phyloP scores from a whole-genome alignment of 306 rosid species.

The Vigna unguiculata region DNA sequence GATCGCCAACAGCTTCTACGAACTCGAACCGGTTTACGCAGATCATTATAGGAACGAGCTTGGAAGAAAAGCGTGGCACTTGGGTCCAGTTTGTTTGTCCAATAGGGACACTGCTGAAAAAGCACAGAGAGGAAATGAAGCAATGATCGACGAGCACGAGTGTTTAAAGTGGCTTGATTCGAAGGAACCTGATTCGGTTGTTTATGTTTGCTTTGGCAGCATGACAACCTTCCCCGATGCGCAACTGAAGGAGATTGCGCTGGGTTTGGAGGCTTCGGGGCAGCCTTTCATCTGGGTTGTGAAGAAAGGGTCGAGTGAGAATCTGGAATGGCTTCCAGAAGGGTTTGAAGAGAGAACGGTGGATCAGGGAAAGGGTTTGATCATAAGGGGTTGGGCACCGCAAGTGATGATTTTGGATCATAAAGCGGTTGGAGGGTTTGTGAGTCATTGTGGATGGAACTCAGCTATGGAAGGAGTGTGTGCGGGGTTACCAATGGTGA shows the following conservation, averaged over 20 bases:
- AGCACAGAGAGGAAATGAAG: slow-evolving; percentile 50
- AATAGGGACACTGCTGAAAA: slow-evolving; percentile 47
- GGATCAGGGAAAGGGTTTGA: slow-evolving; percentile 45
- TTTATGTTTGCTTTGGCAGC: slow-evolving; percentile 59
- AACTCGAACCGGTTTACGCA: slow-evolving; percentile 59
- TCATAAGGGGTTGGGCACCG: slow-evolving; percentile 62
- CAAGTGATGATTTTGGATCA: slow-evolving; percentile 57
- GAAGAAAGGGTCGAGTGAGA: slow-evolving; percentile 16
- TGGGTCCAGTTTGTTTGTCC: slow-evolving; percentile 60
- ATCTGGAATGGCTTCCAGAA: slow-evolving; percentile 49
- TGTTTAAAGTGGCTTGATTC: slow-evolving; percentile 59
- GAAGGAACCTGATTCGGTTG: slow-evolving; percentile 49
- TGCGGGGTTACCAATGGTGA: slow-evolving; percentile 55
- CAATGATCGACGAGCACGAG: slow-evolving; percentile 47
- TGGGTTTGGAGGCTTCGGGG: slow-evolving; percentile 56
- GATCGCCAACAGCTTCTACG: slow-evolving; percentile 62
- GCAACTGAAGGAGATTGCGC: slow-evolving; percentile 58
- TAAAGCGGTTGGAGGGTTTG: slow-evolving; percentile 51
- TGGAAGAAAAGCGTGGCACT: slow-evolving; percentile 67
- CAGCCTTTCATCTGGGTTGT: slow-evolving; percentile 57
- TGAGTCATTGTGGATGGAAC: slow-evolving; percentile 65
- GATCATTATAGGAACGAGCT: slow-evolving; percentile 53
- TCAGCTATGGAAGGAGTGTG: slow-evolving; percentile 51
- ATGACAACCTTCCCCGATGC: slow-evolving; percentile 34
- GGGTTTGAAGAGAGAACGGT: slow-evolving; percentile 50